Evolutionary conservation across 2,329 filamentous ascomycete species (phyloP), one percentile per base, ranked within the genome.

Genomic region (Paramyrothecium sp.): DNA sequence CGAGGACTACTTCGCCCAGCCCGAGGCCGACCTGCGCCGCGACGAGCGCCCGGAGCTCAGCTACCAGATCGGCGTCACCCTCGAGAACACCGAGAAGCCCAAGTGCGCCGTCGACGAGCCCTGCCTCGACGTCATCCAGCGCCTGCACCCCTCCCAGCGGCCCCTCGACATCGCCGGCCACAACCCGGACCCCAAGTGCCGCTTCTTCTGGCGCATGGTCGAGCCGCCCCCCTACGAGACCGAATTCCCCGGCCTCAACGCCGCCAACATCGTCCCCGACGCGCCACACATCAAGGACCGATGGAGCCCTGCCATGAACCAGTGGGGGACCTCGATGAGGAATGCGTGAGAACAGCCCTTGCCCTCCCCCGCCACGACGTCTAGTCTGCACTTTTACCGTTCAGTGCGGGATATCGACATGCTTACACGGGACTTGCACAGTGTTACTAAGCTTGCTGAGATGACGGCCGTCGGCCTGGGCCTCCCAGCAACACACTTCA

Each of bases 1-100:
- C n/a, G 84, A 87, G 71, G 82, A 86, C 73, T 87, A 87, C 75
- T 87, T 87, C 65, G 82, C 82, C 34, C 84, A 86, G 69, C 79
- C 83, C 17, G 72, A 73, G 19, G 75, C 68, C 10, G 69, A 66
- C 2, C 75, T 86, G 38, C 69, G 69, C 52, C 67, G 66, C 38
- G 84, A 87, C 62, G 82, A 85, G 73, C 78, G 82, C 2, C 84
- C 84, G 7, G 81, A 81, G 65, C 73, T 86, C 23, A 78, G 79
- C 66, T 86, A 85, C 73, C 84, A 87, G 72, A 77, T 87, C 53
- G 84, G 84, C 61, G 84, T 85, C 47, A 87, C 84, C 33, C 79
- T 87, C 56, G 84, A 85, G 63, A 83, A 85, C 71, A 87, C 84
- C 1, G 84, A 87, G 74, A 84, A 81, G 73, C 84, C 84, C 55